Conservation (phyloP, 73 alveolate genomes). For the Diophrys sp. region DNA sequence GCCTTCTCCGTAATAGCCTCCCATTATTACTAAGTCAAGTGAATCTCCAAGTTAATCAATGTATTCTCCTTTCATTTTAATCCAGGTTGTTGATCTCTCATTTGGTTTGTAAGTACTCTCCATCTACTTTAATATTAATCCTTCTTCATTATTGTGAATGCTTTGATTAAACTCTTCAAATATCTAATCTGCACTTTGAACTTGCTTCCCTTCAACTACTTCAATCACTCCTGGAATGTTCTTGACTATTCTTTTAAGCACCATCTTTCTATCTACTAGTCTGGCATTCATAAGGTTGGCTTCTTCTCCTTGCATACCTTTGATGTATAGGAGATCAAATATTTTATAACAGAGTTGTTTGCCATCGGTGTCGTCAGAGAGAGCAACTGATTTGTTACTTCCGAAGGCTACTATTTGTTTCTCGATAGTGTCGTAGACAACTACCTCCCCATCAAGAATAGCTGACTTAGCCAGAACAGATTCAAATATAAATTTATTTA, state of each 20-base stretch:
- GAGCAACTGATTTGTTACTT: conserved; percentile 91
- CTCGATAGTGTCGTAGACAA: conserved; percentile 81
- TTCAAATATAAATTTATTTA: conserved; percentile 68
- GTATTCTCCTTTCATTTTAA: conserved; percentile 95
- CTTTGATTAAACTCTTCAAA: conserved; percentile 82
- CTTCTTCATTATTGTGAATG: conserved; percentile 91
- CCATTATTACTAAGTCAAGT: conserved; percentile 89
- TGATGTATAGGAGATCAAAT: conserved; percentile 87
- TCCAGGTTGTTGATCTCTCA: conserved; percentile 90
- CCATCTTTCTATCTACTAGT: conserved; percentile 78
- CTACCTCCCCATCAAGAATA: conserved; percentile 95
- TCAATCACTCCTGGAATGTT: conserved; percentile 83
- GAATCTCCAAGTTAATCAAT: conserved; percentile 93
- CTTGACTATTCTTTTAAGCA: conserved; percentile 66
- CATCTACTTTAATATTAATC: conserved; percentile 78
- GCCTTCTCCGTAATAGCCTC: conserved; percentile 96
- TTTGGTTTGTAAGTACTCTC: conserved; percentile 89
- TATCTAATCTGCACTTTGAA: conserved; percentile 70
- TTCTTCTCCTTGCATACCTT: conserved; percentile 59
- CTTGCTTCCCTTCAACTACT: conserved; percentile 73
- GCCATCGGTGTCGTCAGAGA: conserved; percentile 81
- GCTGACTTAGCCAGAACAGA: conserved; percentile 79
- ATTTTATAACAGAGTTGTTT: conserved; percentile 79
- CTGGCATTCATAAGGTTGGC: conserved; percentile 79
- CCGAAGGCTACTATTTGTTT: conserved; percentile 88